Evolutionary conservation across 345 rosid species (phyloP).

Genomic region (Corchorus olitorius): DNA sequence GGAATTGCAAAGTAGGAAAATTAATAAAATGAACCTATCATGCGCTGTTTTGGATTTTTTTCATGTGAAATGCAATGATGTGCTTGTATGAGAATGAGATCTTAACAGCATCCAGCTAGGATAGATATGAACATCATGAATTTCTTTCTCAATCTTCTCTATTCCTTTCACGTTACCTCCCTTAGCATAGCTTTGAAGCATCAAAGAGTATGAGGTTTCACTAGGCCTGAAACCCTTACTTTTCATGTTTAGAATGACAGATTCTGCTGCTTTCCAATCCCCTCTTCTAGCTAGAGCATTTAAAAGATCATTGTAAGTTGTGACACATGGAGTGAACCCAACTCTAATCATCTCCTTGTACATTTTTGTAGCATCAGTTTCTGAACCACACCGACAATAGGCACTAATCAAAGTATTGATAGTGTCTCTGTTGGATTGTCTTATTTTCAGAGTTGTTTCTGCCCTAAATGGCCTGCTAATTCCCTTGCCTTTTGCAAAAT

Average conservation of each 20-base stretch:
- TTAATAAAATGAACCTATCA: no score
- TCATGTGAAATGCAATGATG: no score
- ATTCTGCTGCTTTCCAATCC: constrained; percentile 78
- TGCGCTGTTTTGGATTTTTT: no score
- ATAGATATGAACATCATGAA: constrained; percentile 60
- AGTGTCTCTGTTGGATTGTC: constrained; percentile 79
- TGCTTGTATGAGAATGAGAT: constrained; percentile 71
- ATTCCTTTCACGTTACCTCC: constrained; percentile 70
- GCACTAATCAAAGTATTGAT: constrained; percentile 83
- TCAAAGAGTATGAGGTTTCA: constrained; percentile 72
- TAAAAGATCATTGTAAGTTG: constrained; percentile 84
- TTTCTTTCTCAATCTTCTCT: constrained; percentile 64
- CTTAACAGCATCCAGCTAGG: constrained; percentile 96
- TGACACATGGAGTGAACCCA: constrained; percentile 74
- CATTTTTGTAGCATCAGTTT: constrained; percentile 67
- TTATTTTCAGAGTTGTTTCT: no score
- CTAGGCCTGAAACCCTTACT: constrained; percentile 75
- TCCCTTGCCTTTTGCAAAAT: no score
- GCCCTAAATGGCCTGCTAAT: no score
- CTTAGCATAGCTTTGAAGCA: constrained; percentile 80
- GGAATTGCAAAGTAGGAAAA: no score
- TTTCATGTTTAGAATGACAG: constrained; percentile 69
- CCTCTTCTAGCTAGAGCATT: constrained; percentile 85
- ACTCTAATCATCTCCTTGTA: constrained; percentile 72
- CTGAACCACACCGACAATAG: constrained; percentile 80